Base-by-base conservation (phyloP, 352 stramenopile genomes). In the Phytophthora pluvialis region DNA sequence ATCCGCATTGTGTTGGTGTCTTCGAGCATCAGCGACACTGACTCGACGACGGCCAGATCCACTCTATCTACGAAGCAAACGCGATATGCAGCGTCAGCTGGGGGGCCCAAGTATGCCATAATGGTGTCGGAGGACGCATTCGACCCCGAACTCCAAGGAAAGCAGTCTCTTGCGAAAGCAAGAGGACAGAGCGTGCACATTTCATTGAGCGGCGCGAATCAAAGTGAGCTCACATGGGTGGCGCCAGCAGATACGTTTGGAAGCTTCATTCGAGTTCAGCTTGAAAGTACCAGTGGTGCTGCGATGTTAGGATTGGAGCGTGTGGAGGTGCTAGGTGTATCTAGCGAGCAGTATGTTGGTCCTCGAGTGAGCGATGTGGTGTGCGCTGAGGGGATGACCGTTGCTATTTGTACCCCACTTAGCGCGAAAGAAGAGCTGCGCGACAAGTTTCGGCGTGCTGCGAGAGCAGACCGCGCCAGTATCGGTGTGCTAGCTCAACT, bases 81-180 rank as follows among this genome's bases (percentile, higher is more conserved):
- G 15, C 25, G 21, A 16, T 55, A 29, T 33, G 58, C 49, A 46
- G 32, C 35, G 10, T 59, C 69, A 44, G 44, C 16, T 33, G 45
- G 26, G 33, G 49, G 28, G 13, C 29, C 45, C 3, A 87, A 86
- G 42, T 88, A 83, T 31, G 53, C 64, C 1, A 51, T 91, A 15
- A 50, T 89, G 40, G 75, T 91, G 32, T 88, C 81, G 21, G 70
- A 83, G 29, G 67, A 70, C 11, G 72, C 69, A 8, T 94, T 93
- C 35, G 83, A 90, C n/a, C 54, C 58, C 0, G 80, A 92, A 16
- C 67, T 84, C 29, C 78, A 75, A 11, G 86, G 86, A 15, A 91
- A 90, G 46, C 84, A 90, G 46, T 70, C 81, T 6, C 77, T 93
- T 0, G 61, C 77, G 0, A 73, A 77, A 31, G 73, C 83, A 2